Evolutionary conservation across 2,329 filamentous ascomycete species (phyloP), one percentile per base, ranked within the genome.

Genomic region (Elsinoe perseae): DNA sequence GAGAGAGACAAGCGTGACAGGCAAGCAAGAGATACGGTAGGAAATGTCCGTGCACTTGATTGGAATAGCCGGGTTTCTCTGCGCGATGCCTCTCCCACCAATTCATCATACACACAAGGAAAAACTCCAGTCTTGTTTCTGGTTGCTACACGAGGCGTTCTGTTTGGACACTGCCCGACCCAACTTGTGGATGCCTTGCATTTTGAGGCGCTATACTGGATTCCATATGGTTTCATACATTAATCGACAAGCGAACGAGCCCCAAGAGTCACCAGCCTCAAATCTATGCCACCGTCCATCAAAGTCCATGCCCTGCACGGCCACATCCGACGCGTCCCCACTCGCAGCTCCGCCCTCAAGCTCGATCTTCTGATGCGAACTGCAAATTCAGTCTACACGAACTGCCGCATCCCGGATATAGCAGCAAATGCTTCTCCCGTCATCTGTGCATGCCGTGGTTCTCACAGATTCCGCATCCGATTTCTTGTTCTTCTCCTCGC

Each of bases 281-380:
- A 36, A 36, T 36, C 4, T 12, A 36, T 36, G 32, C 32, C n/a
- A 14, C 32, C 10, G n/a, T 36, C 32, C 10, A 36, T 14, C 4
- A 12, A 14, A 36, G n/a, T n/a, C 32, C 32, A 36, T 36, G 32
- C 32, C 20, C 23, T 44, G 40, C 40, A 25, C 40, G 40, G 40
- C 40, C 40, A 44, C 40, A 44, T 21, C 40, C 40, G 21, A 44
- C 40, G 40, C 40, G 40, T 44, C n/a, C 23, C 40, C 40, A 36
- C 4, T 12, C 20, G 9, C 9, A 14, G 20, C 21, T 23, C 40
- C 20, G 40, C 40, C 40, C 14, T 44, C 20, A 23, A 12, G 5
- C 9, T 25, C 9, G 20, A 10, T 1, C 40, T 25, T 44, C n/a
- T n/a, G n/a, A n/a, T n/a, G n/a, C n/a, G n/a, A n/a, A n/a, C n/a